Conservation (phyloP, 306 rosid genomes). For the Erythrophleum fordii region DNA sequence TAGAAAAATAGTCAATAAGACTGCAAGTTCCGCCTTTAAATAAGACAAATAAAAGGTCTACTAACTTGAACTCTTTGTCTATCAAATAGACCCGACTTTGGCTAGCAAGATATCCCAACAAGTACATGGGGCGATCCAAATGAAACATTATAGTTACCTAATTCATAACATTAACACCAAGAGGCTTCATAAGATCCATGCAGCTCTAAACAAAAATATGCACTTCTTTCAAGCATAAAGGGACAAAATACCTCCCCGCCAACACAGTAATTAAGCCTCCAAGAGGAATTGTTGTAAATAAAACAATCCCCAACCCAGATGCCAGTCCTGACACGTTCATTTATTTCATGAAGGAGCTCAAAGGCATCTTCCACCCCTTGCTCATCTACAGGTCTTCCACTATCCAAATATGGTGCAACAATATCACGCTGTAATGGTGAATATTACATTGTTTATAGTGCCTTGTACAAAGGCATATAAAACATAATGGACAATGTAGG, state of each 20-base stretch:
- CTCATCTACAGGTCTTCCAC: conserved; percentile 93
- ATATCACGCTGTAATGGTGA: conserved; percentile 79
- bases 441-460: conserved; percentile 35
- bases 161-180: conserved; percentile 45
- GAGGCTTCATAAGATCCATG: conserved; percentile 28
- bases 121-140: conserved; percentile 98
- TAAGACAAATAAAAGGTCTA: conserved; percentile 33
- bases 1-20: conserved; percentile 19
- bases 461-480: neutral
- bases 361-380: conserved; percentile 98
- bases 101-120: conserved; percentile 96
- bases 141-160: conserved; percentile 99
- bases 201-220: conserved; percentile 6
- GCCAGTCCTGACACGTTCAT: conserved; percentile 96
- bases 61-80: conserved; percentile 99
- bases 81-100: conserved; percentile 96
- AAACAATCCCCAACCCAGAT: conserved; percentile 99
- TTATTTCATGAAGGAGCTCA: conserved; percentile 96
- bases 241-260: conserved; percentile 88
- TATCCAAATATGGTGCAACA: conserved; percentile 82
- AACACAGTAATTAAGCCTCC: conserved; percentile 98
- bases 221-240: conserved; percentile 18
- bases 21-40: conserved; percentile 22
- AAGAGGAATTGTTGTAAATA: conserved; percentile 94
- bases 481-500: neutral